Percentiles rank a stretch among this genome's conserved stretches.
phyloP scores from a whole-genome alignment of 2,329 filamentous ascomycete genomes.

The Acrodontium crateriforme region DNA sequence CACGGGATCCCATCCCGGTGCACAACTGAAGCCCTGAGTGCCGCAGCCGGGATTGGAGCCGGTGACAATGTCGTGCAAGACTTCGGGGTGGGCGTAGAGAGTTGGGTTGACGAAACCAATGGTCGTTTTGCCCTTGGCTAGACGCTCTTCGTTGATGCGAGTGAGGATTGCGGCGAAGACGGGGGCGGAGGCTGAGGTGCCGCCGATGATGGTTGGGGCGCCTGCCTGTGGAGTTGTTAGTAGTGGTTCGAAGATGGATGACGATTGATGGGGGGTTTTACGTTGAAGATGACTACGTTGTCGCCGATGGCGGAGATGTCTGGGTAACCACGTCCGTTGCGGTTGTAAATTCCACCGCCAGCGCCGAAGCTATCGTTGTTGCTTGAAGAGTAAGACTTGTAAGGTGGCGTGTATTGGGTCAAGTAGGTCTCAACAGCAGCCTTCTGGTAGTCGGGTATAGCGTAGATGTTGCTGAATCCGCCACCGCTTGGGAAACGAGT shows the following conservation, averaged over 20 bases:
- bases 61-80: conserved; percentile 15
- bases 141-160: conserved; percentile 17
- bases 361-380: conserved; percentile 32
- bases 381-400: conserved; percentile 27
- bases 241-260: too few relatives aligned
- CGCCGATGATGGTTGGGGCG: conserved; percentile 12
- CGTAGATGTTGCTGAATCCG: conserved; percentile 25
- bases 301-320: conserved; percentile 25
- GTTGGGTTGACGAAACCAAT: conserved; percentile 22
- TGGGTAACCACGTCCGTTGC: conserved; percentile 24
- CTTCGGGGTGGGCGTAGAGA: conserved; percentile 6
- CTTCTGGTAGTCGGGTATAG: conserved; percentile 23
- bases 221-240: conserved; percentile 10
- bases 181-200: conserved; percentile 16
- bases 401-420: conserved; percentile 11
- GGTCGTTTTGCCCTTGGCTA: conserved; percentile 14
- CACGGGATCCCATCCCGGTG: conserved; percentile 12
- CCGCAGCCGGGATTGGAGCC: not conserved
- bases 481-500: conserved; percentile 30
- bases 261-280: too few relatives aligned
- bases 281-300: conserved; percentile 15
- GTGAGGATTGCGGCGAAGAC: conserved; percentile 15
- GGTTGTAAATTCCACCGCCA: conserved; percentile 16
- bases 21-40: conserved; percentile 6
- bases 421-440: conserved; percentile 26